Conservation (phyloP, 2,329 filamentous ascomycete species). For the Sporothrix luriei region DNA sequence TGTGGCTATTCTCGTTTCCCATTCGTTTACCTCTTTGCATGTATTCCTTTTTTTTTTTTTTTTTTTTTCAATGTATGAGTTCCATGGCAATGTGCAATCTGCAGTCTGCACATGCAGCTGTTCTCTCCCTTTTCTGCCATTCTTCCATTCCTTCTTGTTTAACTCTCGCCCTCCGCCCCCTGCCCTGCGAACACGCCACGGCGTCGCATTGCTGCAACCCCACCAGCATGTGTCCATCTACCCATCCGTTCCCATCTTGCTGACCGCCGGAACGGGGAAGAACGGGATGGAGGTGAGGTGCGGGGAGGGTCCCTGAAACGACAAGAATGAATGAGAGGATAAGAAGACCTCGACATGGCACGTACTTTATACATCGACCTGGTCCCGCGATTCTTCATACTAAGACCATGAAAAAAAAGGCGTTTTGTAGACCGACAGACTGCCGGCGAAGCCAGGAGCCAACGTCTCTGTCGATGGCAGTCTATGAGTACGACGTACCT, state of each 20-base stretch:
- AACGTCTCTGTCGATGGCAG: not conserved
- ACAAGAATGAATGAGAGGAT: not conserved
- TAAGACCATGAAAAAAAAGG: not conserved
- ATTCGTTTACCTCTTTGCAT: too few relatives aligned
- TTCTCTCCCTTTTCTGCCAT: not conserved
- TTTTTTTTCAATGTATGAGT: too few relatives aligned
- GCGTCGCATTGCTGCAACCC: slow-evolving; percentile 15
- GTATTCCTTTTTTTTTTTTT: too few relatives aligned
- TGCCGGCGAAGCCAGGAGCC: not conserved
- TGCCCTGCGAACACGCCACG: not conserved
- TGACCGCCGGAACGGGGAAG: slow-evolving; percentile 1
- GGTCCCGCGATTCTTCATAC: not conserved
- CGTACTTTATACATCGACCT: too few relatives aligned
- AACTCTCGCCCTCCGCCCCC: not conserved
- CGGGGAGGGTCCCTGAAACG: not conserved
- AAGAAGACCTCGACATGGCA: not conserved
- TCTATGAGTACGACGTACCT: too few relatives aligned
- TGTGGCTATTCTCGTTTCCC: too few relatives aligned
- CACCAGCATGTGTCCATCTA: not conserved
- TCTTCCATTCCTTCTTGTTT: not conserved
- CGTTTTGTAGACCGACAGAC: not conserved
- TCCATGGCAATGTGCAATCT: too few relatives aligned
- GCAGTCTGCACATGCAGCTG: not conserved
- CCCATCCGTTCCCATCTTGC: not conserved
- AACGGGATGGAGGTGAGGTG: not conserved